Conservation (phyloP, 2,329 filamentous ascomycete species). For the Graphilbum ipis-grandicollis region DNA sequence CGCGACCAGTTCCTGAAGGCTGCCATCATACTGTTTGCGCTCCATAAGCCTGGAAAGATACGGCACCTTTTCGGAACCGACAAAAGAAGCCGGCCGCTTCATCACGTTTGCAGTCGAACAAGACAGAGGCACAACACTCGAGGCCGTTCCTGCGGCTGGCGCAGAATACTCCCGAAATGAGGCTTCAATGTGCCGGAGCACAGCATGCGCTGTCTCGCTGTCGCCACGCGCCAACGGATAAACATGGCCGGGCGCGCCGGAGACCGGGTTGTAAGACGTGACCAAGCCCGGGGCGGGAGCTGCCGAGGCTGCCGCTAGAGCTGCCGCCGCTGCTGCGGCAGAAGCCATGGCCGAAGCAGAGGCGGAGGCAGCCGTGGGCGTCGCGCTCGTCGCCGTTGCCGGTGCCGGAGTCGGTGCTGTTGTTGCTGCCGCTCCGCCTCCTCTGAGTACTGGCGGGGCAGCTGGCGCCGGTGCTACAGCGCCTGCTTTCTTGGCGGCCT, state of each 20-base stretch:
- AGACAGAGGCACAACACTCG: slow-evolving; percentile 15
- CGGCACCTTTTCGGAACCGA: slow-evolving; percentile 41
- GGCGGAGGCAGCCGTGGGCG: background rate
- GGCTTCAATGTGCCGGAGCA: slow-evolving; percentile 34
- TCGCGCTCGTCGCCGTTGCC: background rate
- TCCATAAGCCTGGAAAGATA: slow-evolving; percentile 50
- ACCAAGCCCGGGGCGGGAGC: background rate
- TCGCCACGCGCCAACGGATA: slow-evolving; percentile 45
- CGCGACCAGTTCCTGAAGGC: slow-evolving; percentile 39
- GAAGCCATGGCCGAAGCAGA: background rate
- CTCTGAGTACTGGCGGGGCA: too few species aligned
- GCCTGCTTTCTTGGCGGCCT: background rate
- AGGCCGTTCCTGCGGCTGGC: background rate
- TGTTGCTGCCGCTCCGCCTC: too few species aligned
- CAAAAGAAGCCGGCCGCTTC: slow-evolving; percentile 19
- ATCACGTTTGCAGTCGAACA: background rate
- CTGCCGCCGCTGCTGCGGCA: background rate
- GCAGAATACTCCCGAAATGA: slow-evolving; percentile 24
- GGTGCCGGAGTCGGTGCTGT: too few species aligned
- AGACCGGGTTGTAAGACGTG: background rate
- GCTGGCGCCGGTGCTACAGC: background rate
- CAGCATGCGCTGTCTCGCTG: slow-evolving; percentile 30
- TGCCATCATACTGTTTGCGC: slow-evolving; percentile 40
- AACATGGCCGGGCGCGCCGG: slow-evolving; percentile 31
- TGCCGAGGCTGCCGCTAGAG: background rate